These are phyloP conservation scores for Penicillium coffeae DNA, from an alignment of 495 filamentous ascomycete genomes.

Conservation along the genomic window DNA sequence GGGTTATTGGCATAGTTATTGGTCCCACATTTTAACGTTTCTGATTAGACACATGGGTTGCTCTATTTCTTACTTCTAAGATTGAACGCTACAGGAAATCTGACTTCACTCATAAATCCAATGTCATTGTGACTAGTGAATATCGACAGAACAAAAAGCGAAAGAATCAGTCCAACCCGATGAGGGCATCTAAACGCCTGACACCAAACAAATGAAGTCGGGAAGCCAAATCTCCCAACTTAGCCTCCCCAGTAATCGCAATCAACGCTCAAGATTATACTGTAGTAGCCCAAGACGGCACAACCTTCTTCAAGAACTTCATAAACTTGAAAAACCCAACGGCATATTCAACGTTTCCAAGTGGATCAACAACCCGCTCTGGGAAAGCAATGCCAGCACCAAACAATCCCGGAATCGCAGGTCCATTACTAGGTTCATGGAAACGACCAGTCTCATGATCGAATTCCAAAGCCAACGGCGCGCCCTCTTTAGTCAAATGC, in stretches of 20 bases:
- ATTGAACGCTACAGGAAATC: too few relatives aligned
- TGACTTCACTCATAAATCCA: too few relatives aligned
- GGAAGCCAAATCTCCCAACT: too few relatives aligned
- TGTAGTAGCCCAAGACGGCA: constrained; percentile 36
- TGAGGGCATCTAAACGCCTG: too few relatives aligned
- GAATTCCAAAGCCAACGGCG: constrained; percentile 37
- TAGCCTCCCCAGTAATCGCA: not conserved
- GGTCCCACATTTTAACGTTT: too few relatives aligned
- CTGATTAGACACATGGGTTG: too few relatives aligned
- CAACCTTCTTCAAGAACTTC: constrained; percentile 53
- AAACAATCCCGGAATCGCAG: constrained; percentile 46
- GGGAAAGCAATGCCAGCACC: constrained; percentile 61
- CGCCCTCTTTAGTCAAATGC: constrained; percentile 28
- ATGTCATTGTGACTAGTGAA: too few relatives aligned
- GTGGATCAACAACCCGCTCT: constrained; percentile 54
- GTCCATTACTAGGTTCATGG: constrained; percentile 27
- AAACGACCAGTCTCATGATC: constrained; percentile 50
- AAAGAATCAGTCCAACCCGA: too few relatives aligned
- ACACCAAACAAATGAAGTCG: too few relatives aligned
- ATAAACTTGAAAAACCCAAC: constrained; percentile 64
- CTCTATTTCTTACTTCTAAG: too few relatives aligned
- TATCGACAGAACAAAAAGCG: too few relatives aligned
- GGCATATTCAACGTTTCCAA: constrained; percentile 57
- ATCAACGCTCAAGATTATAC: not conserved
- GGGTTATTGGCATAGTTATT: too few relatives aligned